Evolutionary conservation across 1,284 basidiomycete genomes (phyloP).

Genomic region (Phellopilus nigrolimitatus): DNA sequence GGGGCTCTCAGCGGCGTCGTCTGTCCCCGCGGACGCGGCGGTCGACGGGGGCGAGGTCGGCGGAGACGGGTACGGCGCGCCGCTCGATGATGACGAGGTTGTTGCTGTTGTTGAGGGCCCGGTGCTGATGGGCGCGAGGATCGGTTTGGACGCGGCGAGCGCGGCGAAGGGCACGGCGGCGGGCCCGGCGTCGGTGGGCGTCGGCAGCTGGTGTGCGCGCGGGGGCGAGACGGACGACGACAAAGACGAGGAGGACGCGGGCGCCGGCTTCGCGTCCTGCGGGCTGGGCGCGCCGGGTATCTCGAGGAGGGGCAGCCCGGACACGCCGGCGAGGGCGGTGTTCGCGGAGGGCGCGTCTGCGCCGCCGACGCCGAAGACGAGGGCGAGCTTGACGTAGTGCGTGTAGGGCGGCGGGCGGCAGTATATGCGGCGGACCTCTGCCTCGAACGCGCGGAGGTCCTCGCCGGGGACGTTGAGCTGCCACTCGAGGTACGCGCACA

Average conservation of each 20-base stretch:
- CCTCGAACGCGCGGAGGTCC: conserved; percentile 60
- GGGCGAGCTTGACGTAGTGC: conserved; percentile 4
- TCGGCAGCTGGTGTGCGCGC: conserved; percentile 11
- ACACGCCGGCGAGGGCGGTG: too few relatives aligned
- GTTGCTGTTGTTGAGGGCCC: background rate
- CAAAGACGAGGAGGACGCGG: too few relatives aligned
- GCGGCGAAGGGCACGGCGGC: background rate
- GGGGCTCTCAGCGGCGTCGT: background rate
- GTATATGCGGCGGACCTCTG: conserved; percentile 59
- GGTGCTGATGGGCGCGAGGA: background rate
- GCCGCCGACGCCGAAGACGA: conserved; percentile 13
- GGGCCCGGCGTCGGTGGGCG: conserved; percentile 15
- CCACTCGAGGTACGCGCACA: conserved; percentile 92
- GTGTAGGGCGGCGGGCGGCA: conserved; percentile 50
- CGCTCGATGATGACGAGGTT: too few relatives aligned
- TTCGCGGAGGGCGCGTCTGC: background rate
- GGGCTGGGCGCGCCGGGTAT: too few relatives aligned
- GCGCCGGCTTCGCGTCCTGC: too few relatives aligned
- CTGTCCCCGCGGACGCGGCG: background rate
- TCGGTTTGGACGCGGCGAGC: background rate
- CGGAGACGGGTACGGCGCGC: background rate
- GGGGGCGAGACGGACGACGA: background rate
- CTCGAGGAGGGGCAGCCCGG: too few relatives aligned
- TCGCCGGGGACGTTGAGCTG: conserved; percentile 73
- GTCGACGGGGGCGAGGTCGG: background rate